Evolutionary conservation across 208 protist species (phyloP), one percentile per base, ranked within the genome.

Genomic region (Trypanosoma platydactyli): DNA sequence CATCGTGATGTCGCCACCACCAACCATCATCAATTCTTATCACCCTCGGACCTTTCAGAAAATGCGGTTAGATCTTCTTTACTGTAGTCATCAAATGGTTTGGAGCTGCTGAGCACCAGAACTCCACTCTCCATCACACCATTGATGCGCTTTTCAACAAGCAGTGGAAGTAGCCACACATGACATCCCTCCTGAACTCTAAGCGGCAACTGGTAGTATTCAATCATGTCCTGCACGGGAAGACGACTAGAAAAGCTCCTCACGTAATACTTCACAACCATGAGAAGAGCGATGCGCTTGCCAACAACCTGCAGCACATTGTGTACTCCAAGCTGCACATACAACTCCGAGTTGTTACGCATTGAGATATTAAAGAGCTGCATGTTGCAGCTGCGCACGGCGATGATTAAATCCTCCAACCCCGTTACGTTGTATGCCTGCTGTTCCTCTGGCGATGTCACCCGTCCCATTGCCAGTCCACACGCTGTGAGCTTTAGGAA

Each of bases 211-310:
- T 68, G 38, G 55, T 80, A 84, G 40, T 83, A 83, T 12, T 66
- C 64, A 27, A 89, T 73, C 81, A 95, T 83, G 18, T 92, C 84
- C 60, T 59, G 16, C 41, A 95, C 76, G 0, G 35, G 20, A 12
- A 95, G 50, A 30, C 68, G 73, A 49, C 69, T 79, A 56, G 75
- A 65, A 22, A 79, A 79, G 3, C 60, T 35, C 18, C 53, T 68
- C 0, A 67, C 16, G 71, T 90, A 95, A 71, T 77, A 92, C 57
- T 88, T 91, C 12, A 95, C 79, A 40, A 95, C 84, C 71, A 91
- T 88, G 54, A 90, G 51, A 49, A 93, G 64, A 15, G 71, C 50
- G 20, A 95, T 73, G 22, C 82, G 84, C 58, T 85, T 71, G 4
- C 82, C 78, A 12, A 83, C 80, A 51, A 83, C 30, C 63, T 81